Evolutionary conservation across 2,329 filamentous ascomycete species (phyloP).

Genomic region (Calycina marina): DNA sequence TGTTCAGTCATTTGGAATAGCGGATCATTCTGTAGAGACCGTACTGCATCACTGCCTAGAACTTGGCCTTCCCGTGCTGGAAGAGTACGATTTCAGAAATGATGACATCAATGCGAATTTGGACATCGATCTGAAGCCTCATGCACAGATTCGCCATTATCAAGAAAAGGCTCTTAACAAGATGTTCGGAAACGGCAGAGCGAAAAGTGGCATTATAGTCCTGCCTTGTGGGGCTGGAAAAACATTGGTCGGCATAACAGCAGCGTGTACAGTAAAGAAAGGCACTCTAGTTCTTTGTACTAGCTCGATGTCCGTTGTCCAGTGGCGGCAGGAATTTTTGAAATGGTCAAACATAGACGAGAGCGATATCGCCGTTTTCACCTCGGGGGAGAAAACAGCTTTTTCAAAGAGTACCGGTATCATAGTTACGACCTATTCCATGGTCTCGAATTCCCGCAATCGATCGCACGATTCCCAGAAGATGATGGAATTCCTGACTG

Average conservation of each 20-base stretch:
- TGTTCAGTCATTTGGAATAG: slow-evolving; percentile 88
- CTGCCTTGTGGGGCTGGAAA: slow-evolving; percentile 93
- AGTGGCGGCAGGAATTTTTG: slow-evolving; percentile 92
- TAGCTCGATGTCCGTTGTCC: slow-evolving; percentile 92
- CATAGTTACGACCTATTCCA: slow-evolving; percentile 94
- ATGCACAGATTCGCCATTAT: slow-evolving; percentile 82
- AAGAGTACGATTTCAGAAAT: slow-evolving; percentile 95
- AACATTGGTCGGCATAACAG: slow-evolving; percentile 94
- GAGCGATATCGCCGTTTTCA: slow-evolving; percentile 88
- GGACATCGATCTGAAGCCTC: slow-evolving; percentile 83
- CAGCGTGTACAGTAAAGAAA: slow-evolving; percentile 95
- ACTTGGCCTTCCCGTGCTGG: slow-evolving; percentile 73
- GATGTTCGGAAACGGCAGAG: slow-evolving; percentile 97
- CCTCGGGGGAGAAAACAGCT: slow-evolving; percentile 75
- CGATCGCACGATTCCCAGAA: slow-evolving; percentile 87
- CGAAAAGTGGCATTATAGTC: slow-evolving; percentile 95
- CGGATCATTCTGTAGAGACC: slow-evolving; percentile 64
- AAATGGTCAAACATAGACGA: slow-evolving; percentile 99
- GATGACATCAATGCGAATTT: slow-evolving; percentile 80
- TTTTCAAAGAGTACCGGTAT: slow-evolving; percentile 87
- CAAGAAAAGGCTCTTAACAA: slow-evolving; percentile 97
- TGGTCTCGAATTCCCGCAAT: slow-evolving; percentile 87
- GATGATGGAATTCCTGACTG: slow-evolving; percentile 89
- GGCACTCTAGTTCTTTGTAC: slow-evolving; percentile 91
- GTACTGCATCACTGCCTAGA: slow-evolving; percentile 84